Evolutionary conservation across 352 stramenopile genomes (phyloP).

Genomic region (Chrysophaeum taylorii): DNA sequence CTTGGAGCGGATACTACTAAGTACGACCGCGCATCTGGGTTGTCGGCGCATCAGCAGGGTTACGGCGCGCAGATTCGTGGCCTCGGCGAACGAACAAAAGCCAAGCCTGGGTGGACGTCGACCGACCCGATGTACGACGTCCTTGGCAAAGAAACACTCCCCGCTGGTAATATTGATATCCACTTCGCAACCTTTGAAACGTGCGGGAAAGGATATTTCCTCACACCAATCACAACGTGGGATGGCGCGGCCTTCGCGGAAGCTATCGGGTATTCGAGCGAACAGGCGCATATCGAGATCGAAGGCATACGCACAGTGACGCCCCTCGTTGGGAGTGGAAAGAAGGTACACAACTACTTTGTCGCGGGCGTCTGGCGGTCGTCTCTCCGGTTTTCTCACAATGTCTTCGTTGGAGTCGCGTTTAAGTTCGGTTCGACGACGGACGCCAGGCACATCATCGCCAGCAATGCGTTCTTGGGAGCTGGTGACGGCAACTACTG

Average conservation of each 20-base stretch:
- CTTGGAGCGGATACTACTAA: constrained; percentile 10
- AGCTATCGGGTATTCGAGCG: not conserved
- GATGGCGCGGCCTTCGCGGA: not conserved
- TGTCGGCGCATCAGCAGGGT: constrained; percentile 1
- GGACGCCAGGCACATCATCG: not conserved
- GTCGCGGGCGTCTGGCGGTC: not conserved
- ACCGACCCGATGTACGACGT: constrained; percentile 8
- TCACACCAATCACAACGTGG: not conserved
- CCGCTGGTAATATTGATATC: constrained; percentile 3
- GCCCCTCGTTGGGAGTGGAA: not conserved
- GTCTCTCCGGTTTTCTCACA: not conserved
- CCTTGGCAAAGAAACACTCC: constrained; percentile 11
- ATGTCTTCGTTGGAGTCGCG: constrained; percentile 17
- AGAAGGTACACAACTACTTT: not conserved
- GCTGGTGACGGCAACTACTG: constrained; percentile 6
- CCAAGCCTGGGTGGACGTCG: constrained; percentile 17
- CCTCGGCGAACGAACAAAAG: not conserved
- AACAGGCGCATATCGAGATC: not conserved
- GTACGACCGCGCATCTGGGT: constrained; percentile 14
- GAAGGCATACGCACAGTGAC: not conserved
- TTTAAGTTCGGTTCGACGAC: not conserved
- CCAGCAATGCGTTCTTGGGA: constrained; percentile 19
- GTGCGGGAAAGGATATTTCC: constrained; percentile 7
- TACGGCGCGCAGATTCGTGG: constrained; percentile 15
- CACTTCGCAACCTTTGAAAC: constrained; percentile 4